Evolutionary conservation across 441 rosid genomes (phyloP), one percentile per base, ranked within the genome.

Genomic region (Adansonia gregorii): DNA sequence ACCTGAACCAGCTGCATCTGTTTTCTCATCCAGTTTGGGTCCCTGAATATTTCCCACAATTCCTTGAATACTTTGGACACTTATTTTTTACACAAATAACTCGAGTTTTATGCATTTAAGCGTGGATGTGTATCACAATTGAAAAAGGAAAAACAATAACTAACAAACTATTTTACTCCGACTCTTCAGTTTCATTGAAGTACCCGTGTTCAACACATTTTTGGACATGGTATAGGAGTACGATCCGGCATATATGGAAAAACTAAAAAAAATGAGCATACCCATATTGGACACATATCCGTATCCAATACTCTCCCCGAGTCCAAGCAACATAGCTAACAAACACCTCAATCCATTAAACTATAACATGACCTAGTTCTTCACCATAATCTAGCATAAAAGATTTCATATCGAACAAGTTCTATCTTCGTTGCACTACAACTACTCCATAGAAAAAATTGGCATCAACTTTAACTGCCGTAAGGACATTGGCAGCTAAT

Each of bases 11-110:
- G 90, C 78, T 43, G 87, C 77, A 35, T 35, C 39, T 35, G 89
- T 80, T 60, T 78, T 84, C 79, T 86, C 98, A 79, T 85, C 98
- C 10, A 91, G 91, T 76, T 87, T 85, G 39, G 91, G 87, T 31
- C 93, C 95, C 90, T 85, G 84, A 67, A 80, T 6, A 35, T n/a
- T 46, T 10, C 24, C 24, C 48, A 31, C 70, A 70, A 76, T 43
- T 20, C 43, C 8, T 35, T 39, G 6, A 39, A 41, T 6, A 66
- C 15, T n/a, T 17, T 20, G 6, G 17, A 8, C 45, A 5, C 8
- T 41, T 15, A 15, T 31, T 35, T 35, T 10, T 64, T 14, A 15
- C 67, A 64, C 19, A 31, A 51, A 14, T 24, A 27, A 69, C 14
- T 49, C 8, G 0, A 49, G 51, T 22, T 14, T 51, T 60, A 6